These are phyloP conservation scores for Cystofilobasidium ferigula DNA, from an alignment of 768 basidiomycete species.

Conservation along the genomic window DNA sequence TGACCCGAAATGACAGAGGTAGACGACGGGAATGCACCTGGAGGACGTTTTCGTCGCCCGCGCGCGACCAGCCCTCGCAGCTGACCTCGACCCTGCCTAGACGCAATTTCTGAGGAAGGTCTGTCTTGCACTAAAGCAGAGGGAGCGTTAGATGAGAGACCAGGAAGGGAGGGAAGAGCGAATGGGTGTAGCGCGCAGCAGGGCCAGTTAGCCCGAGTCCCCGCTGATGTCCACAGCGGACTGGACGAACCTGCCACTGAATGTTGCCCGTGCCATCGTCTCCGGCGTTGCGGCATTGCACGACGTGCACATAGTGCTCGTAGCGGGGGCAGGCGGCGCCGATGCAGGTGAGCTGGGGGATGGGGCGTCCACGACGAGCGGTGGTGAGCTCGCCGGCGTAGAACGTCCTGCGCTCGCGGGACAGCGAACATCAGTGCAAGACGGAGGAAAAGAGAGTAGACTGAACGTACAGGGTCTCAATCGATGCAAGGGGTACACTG, in stretches of 20 bases:
- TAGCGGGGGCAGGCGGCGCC: conserved; percentile 67
- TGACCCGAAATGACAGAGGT: too few relatives aligned
- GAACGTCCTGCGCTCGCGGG: neutral
- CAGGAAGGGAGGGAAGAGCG: too few relatives aligned
- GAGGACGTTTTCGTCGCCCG: conserved; percentile 72
- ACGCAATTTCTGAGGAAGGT: conserved; percentile 67
- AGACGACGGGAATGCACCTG: conserved; percentile 51
- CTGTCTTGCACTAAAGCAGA: conserved; percentile 65
- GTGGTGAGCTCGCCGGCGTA: neutral
- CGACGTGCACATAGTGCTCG: conserved; percentile 58
- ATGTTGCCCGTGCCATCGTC: conserved; percentile 59
- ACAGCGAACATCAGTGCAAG: conserved; percentile 39
- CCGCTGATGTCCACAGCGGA: too few relatives aligned
- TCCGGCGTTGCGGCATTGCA: conserved; percentile 72
- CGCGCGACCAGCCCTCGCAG: conserved; percentile 79
- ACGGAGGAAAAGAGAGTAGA: conserved; percentile 56
- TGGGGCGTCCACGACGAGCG: conserved; percentile 2
- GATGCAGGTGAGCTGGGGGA: conserved; percentile 61
- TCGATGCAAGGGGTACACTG: conserved; percentile 58
- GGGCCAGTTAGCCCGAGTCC: too few relatives aligned
- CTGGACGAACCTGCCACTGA: conserved; percentile 69
- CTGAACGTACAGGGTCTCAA: conserved; percentile 49
- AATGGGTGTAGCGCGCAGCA: too few relatives aligned
- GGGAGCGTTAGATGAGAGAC: neutral
- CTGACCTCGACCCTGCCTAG: conserved; percentile 68